Conservation (phyloP, 2,329 filamentous ascomycete genomes). For the Leptosphaerulina australis region DNA sequence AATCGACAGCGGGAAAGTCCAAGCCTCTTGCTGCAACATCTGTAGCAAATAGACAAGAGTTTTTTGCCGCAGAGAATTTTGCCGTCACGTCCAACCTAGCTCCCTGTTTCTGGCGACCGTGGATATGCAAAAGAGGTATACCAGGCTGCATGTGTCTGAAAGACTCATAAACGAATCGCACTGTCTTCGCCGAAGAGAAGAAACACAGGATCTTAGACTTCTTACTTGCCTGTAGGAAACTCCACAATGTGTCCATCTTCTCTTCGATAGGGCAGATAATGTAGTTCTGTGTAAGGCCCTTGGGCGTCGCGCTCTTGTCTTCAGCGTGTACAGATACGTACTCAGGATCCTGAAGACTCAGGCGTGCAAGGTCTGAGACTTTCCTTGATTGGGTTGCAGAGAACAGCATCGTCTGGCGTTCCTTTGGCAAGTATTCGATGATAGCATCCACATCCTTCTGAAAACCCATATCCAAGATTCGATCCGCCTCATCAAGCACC, state of each 20-base stretch:
- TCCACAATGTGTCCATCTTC: constrained; percentile 90
- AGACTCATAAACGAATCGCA: constrained; percentile 92
- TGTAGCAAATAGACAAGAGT: constrained; percentile 90
- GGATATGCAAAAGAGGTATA: constrained; percentile 88
- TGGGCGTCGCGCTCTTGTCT: constrained; percentile 78
- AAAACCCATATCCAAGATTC: constrained; percentile 98
- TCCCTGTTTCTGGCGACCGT: constrained; percentile 90
- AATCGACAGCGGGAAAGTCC: constrained; percentile 96
- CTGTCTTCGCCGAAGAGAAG: constrained; percentile 92
- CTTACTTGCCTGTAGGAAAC: constrained; percentile 87
- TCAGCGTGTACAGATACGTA: constrained; percentile 94
- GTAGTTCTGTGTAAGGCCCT: constrained; percentile 87
- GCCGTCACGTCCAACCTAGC: constrained; percentile 86
- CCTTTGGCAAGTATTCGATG: constrained; percentile 83
- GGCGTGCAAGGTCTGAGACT: constrained; percentile 85
- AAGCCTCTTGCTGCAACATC: constrained; percentile 93
- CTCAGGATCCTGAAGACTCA: constrained; percentile 88
- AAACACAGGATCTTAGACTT: constrained; percentile 97
- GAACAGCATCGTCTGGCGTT: constrained; percentile 91
- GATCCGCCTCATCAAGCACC: constrained; percentile 93
- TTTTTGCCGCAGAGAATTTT: constrained; percentile 79
- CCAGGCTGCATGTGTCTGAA: constrained; percentile 94
- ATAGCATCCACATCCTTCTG: constrained; percentile 89
- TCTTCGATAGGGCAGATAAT: constrained; percentile 82
- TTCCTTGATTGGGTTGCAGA: constrained; percentile 95